Percentiles rank a stretch among this genome's conserved stretches.
phyloP scores from a whole-genome alignment of 177 flowering plant genomes.

The Telopea speciosissima region DNA sequence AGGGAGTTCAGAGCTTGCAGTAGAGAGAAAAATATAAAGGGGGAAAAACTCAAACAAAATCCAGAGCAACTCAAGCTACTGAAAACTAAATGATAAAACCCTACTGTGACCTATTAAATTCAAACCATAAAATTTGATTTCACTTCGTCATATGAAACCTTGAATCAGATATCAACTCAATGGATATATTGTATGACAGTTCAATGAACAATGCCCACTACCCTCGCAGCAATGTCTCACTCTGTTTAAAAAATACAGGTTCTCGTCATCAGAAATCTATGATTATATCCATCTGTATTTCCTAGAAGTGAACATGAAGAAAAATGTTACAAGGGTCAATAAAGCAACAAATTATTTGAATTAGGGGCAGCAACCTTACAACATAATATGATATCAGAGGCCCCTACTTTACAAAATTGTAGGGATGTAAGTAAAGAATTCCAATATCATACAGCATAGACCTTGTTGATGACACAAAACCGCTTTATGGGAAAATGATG shows the following conservation, averaged over 20 bases:
- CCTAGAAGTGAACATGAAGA: background rate
- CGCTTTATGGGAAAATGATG: background rate
- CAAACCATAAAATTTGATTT: background rate
- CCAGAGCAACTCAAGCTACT: background rate
- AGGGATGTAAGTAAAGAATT: background rate
- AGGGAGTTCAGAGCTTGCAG: background rate
- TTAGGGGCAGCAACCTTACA: background rate
- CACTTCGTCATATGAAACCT: background rate
- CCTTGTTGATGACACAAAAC: background rate
- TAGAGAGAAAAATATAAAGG: background rate
- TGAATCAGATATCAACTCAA: too few species aligned
- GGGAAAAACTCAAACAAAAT: background rate
- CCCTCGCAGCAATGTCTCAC: background rate
- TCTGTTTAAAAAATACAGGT: background rate
- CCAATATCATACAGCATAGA: background rate
- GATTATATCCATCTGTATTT: background rate
- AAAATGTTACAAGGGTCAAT: background rate
- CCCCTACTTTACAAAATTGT: conserved; percentile 1
- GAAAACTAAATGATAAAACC: background rate
- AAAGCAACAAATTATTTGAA: background rate
- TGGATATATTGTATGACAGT: background rate
- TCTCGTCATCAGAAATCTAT: background rate
- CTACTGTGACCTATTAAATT: background rate
- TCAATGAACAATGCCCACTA: background rate
- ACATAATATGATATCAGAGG: background rate